Percentiles rank a stretch among this genome's conserved stretches.
Conservation (phyloP, 2,329 filamentous ascomycete genomes). For the Calonectria naviculata region DNA sequence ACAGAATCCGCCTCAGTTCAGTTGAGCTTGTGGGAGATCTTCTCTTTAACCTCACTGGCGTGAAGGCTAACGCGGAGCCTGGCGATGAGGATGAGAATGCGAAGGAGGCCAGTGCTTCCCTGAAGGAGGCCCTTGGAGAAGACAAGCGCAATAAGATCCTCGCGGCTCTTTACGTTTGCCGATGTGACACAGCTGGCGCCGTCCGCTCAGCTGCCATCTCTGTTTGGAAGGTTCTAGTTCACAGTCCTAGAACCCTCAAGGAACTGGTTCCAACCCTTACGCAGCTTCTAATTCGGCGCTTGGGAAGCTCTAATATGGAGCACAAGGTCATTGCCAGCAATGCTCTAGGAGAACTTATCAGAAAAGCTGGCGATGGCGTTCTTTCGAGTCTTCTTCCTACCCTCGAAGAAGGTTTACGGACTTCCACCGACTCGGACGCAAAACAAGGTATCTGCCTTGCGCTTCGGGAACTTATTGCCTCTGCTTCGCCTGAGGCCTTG, state of each 20-base stretch:
- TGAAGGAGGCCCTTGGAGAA: constrained; percentile 93
- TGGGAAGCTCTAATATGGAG: constrained; percentile 97
- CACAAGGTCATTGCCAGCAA: constrained; percentile 99
- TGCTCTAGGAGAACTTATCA: constrained; percentile 93
- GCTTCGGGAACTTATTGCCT: constrained; percentile 90
- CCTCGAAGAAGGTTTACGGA: constrained; percentile 89
- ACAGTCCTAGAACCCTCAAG: constrained; percentile 90
- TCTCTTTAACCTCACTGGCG: constrained; percentile 96
- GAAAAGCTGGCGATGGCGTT: constrained; percentile 95
- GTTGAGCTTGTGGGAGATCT: constrained; percentile 97
- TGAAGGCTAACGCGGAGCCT: constrained; percentile 80
- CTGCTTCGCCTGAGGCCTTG: constrained; percentile 87
- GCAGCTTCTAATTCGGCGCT: constrained; percentile 91
- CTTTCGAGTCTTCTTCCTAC: constrained; percentile 89
- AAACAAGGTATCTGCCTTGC: constrained; percentile 98
- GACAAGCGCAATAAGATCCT: constrained; percentile 97
- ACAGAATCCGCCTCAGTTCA: constrained; percentile 97
- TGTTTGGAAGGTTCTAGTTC: constrained; percentile 97
- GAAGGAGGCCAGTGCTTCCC: constrained; percentile 89
- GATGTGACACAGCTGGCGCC: constrained; percentile 93
- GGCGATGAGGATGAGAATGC: constrained; percentile 84
- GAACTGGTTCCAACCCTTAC: constrained; percentile 95
- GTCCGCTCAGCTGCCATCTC: constrained; percentile 90
- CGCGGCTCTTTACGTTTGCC: constrained; percentile 97
- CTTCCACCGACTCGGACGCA: constrained; percentile 89